phyloP scores from a whole-genome alignment of 768 basidiomycete genomes.

The Amanita phalloides region DNA sequence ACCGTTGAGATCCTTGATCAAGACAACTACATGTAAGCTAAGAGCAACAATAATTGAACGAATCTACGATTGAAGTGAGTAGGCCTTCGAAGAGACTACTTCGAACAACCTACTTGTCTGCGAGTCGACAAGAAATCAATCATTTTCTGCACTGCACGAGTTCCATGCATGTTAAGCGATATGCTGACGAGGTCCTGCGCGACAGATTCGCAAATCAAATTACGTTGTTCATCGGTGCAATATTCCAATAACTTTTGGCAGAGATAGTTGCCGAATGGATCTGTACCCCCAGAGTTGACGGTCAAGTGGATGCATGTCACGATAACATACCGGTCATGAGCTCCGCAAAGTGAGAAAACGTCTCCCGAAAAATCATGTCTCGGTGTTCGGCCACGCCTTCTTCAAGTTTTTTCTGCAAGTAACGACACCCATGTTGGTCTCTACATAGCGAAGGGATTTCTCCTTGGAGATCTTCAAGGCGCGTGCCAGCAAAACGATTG shows the following conservation, averaged over 20 bases:
- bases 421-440: constrained; percentile 98
- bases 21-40: constrained; percentile 93
- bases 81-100: constrained; percentile 13
- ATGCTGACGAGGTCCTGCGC: constrained; percentile 97
- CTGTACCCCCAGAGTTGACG: constrained; percentile 24
- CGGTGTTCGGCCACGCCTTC: constrained; percentile 93
- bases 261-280: constrained; percentile 98
- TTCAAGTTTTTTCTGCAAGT: constrained; percentile 97
- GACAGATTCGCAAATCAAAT: constrained; percentile 94
- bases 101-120: constrained; percentile 63
- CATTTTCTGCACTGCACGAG: constrained; percentile 99
- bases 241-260: constrained; percentile 97
- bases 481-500: constrained; percentile 94
- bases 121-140: constrained; percentile 96
- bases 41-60: constrained; percentile 94
- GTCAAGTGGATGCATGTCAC: constrained; percentile 11
- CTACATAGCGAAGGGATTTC: constrained; percentile 94
- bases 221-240: constrained; percentile 95
- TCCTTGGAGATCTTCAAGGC: constrained; percentile 90
- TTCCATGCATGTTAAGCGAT: constrained; percentile 99
- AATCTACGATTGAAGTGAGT: constrained; percentile 70
- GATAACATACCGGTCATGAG: constrained; percentile 76
- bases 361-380: constrained; percentile 99
- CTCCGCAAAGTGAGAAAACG: constrained; percentile 94
- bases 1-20: constrained; percentile 97